A percentile compares a stretch with the other conserved stretches of the same genome.
Evolutionary conservation across 768 basidiomycete species (phyloP).

Genomic region (Mycena crocata): DNA sequence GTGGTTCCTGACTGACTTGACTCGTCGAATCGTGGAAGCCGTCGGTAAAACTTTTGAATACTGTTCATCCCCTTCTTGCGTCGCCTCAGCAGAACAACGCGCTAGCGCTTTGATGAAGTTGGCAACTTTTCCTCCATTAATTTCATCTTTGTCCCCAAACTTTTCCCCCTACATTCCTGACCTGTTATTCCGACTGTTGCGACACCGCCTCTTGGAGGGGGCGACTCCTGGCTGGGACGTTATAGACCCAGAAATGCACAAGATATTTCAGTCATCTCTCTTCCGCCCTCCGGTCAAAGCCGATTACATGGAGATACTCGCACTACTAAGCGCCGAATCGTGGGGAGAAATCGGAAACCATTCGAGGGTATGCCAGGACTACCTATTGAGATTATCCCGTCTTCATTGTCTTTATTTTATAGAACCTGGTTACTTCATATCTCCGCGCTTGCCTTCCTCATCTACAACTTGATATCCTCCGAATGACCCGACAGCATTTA

Average conservation of each 20-base stretch:
- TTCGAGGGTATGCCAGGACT: constrained; percentile 43
- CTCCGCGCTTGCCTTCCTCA: constrained; percentile 44
- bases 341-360: constrained; percentile 49
- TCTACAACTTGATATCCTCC: constrained; percentile 40
- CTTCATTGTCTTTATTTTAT: constrained; percentile 30
- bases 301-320: constrained; percentile 51
- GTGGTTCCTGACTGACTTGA: constrained; percentile 63
- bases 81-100: constrained; percentile 46
- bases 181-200: constrained; percentile 53
- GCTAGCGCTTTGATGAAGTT: constrained; percentile 55
- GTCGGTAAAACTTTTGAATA: constrained; percentile 55
- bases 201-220: constrained; percentile 58
- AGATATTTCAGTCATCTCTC: constrained; percentile 35
- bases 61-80: constrained; percentile 54
- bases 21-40: constrained; percentile 54
- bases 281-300: constrained; percentile 42
- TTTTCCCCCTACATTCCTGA: constrained; percentile 47
- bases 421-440: constrained; percentile 42
- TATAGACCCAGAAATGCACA: constrained; percentile 45
- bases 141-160: constrained; percentile 33
- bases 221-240: constrained; percentile 51
- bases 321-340: constrained; percentile 50
- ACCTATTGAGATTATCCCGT: constrained; percentile 1
- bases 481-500: constrained; percentile 35
- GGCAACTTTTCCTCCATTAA: constrained; percentile 42